A percentile compares a stretch with the other conserved stretches of the same genome.
Conservation (phyloP, 192 early-diverging fungal genomes). For the Coemansia sp. region DNA sequence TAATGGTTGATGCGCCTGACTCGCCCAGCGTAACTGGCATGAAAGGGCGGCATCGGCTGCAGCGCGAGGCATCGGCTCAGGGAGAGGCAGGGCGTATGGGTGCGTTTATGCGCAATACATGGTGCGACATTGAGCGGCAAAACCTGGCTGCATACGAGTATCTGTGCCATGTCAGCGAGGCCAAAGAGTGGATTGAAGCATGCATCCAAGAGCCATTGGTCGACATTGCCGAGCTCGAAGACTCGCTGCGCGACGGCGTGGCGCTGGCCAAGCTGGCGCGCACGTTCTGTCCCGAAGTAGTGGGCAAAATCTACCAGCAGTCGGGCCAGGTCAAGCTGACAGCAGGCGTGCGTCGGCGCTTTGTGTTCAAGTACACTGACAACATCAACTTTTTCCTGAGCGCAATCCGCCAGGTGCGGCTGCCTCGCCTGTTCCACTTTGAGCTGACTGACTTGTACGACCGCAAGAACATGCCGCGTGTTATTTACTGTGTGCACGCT, state of each 20-base stretch:
- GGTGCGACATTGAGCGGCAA: conserved; percentile 88
- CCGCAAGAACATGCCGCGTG: conserved; percentile 98
- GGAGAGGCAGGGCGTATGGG: background rate
- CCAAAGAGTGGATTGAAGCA: conserved; percentile 99
- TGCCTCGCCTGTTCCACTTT: conserved; percentile 96
- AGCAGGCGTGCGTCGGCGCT: conserved; percentile 55
- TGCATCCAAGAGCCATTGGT: conserved; percentile 84
- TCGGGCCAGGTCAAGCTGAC: conserved; percentile 12
- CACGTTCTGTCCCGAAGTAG: conserved; percentile 77
- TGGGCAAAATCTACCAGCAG: conserved; percentile 78
- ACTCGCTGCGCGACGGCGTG: conserved; percentile 92
- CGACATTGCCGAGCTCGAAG: conserved; percentile 76
- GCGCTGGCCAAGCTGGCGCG: conserved; percentile 86
- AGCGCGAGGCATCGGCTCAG: conserved; percentile 33
- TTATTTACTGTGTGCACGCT: conserved; percentile 98
- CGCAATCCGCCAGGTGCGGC: conserved; percentile 72
- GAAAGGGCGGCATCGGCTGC: conserved; percentile 51
- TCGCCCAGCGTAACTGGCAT: conserved; percentile 55
- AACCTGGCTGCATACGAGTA: conserved; percentile 98
- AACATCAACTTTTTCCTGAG: conserved; percentile 95
- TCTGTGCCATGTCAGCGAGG: conserved; percentile 97
- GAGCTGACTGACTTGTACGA: conserved; percentile 98
- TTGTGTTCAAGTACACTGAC: conserved; percentile 94
- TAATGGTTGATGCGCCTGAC: conserved; percentile 48
- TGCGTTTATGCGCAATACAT: conserved; percentile 47